Percentiles rank a stretch among this genome's conserved stretches.
Conservation (phyloP, 2,329 filamentous ascomycete species). For the Pseudodiploospora longispora region DNA sequence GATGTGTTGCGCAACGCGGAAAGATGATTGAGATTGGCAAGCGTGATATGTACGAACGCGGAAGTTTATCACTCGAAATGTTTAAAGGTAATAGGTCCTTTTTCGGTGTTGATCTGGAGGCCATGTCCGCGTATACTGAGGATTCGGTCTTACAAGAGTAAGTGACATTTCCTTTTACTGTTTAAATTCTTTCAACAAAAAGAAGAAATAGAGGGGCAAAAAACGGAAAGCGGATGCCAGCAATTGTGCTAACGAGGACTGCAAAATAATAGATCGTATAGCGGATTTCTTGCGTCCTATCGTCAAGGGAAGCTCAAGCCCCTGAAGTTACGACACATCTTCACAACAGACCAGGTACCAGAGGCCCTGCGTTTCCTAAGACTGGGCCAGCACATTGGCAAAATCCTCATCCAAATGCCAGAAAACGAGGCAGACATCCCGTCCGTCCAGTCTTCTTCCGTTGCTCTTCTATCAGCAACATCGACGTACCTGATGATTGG, state of each 20-base stretch:
- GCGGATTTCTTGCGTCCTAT: no score
- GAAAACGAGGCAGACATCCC: neutral
- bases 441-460: neutral
- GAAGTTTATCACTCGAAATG: neutral
- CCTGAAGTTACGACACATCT: neutral
- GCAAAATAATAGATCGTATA: no score
- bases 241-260: neutral
- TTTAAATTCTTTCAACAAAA: neutral
- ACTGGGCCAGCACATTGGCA: neutral
- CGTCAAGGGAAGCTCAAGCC: neutral
- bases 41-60: neutral
- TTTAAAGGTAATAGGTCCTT: neutral
- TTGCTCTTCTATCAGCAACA: neutral
- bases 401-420: neutral
- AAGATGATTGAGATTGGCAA: neutral
- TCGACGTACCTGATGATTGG: neutral
- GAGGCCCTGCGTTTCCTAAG: no score
- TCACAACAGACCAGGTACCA: neutral
- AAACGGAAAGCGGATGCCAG: neutral
- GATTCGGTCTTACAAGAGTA: neutral
- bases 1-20: neutral
- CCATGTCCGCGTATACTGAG: neutral
- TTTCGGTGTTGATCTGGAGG: neutral
- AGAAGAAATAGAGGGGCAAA: neutral
- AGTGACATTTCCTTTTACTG: no score